phyloP scores from a whole-genome alignment of 306 rosid genomes.

The Hippophae gyantsensis region DNA sequence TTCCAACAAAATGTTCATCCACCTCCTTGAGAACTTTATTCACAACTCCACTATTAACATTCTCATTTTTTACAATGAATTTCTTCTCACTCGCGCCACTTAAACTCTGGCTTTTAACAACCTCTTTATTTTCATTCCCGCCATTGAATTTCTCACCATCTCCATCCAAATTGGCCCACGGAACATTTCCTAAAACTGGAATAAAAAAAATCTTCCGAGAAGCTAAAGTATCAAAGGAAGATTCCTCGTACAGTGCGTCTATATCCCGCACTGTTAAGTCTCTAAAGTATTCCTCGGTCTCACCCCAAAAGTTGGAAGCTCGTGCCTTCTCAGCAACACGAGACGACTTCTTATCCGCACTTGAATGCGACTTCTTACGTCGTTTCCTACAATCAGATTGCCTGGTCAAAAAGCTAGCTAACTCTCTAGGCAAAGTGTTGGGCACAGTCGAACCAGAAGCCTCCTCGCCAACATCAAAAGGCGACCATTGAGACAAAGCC shows the following conservation, averaged over 20 bases:
- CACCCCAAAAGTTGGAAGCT: conserved; percentile 51
- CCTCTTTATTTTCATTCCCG: neutral
- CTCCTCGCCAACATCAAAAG: conserved; percentile 61
- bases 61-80: neutral
- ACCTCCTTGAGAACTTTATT: conserved; percentile 4
- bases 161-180: conserved; percentile 17
- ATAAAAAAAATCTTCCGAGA: conserved; percentile 37
- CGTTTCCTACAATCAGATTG: conserved; percentile 57
- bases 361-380: conserved; percentile 65
- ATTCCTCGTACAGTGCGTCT: conserved; percentile 44
- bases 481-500: conserved; percentile 61
- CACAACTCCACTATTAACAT: conserved; percentile 3
- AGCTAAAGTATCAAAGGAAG: conserved; percentile 34
- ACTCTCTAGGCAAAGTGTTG: conserved; percentile 51
- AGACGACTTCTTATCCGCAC: conserved; percentile 47
- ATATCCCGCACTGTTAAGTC: conserved; percentile 56
- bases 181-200: conserved; percentile 33
- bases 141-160: conserved; percentile 6
- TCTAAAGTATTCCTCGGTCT: conserved; percentile 73
- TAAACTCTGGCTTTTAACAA: conserved; percentile 3
- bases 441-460: conserved; percentile 40
- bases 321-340: conserved; percentile 43
- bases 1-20: conserved; percentile 22
- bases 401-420: conserved; percentile 55
- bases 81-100: neutral